These are phyloP conservation scores for Aspergillus thermomutatus DNA, from an alignment of 2,329 filamentous ascomycete genomes.

Conservation along the genomic window DNA sequence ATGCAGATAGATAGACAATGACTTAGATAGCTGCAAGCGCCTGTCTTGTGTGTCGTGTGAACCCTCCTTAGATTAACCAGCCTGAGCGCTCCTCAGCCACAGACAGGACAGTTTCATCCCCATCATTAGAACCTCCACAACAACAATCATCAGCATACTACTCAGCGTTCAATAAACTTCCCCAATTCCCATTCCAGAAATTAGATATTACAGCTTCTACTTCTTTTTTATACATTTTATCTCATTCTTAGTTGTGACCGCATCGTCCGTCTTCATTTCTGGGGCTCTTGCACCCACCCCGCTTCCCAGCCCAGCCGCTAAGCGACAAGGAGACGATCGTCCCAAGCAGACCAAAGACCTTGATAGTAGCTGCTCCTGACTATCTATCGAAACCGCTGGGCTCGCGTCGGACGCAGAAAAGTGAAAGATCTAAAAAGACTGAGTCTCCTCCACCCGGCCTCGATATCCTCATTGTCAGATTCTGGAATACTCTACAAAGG, in stretches of 20 bases:
- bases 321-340: conserved; percentile 39
- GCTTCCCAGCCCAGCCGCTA: conserved; percentile 36
- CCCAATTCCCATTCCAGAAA: background rate
- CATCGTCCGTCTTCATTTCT: conserved; percentile 8
- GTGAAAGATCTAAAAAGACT: conserved; percentile 5
- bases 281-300: conserved; percentile 29
- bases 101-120: conserved; percentile 3
- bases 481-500: conserved; percentile 10
- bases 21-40: background rate
- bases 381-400: conserved; percentile 11
- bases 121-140: background rate
- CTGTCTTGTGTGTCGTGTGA: background rate
- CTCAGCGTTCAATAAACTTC: background rate
- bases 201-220: background rate
- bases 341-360: conserved; percentile 25
- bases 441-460: conserved; percentile 8
- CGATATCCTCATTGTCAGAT: conserved; percentile 9
- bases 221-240: background rate
- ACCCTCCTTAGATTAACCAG: background rate
- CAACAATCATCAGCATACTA: background rate
- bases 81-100: conserved; percentile 19
- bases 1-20: background rate
- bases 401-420: conserved; percentile 17
- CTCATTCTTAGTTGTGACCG: background rate
- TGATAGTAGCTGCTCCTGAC: conserved; percentile 14